Conservation (phyloP, 345 rosid genomes). For the Lenwebbia sp. region DNA sequence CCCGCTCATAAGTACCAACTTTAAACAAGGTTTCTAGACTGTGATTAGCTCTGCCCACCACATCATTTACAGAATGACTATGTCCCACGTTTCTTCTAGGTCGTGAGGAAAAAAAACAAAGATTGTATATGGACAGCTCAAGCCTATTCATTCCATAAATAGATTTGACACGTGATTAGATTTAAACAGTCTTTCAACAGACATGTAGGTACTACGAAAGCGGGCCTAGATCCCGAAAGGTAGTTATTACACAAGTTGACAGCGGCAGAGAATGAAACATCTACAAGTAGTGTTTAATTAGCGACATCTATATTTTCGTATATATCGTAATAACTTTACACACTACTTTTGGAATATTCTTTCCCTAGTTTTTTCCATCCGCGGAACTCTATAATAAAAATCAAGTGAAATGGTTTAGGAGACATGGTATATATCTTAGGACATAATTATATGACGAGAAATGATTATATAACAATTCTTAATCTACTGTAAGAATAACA, state of each 20-base stretch:
- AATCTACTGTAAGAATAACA: too few relatives aligned
- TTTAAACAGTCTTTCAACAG: not conserved
- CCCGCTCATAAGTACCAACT: not conserved
- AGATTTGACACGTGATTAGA: not conserved
- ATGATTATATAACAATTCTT: too few relatives aligned
- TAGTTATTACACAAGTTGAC: not conserved
- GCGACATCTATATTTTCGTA: not conserved
- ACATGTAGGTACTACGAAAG: not conserved
- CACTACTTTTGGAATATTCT: not conserved
- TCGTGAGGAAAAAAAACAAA: not conserved
- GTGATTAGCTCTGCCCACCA: rapidly evolving
- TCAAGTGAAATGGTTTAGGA: not conserved
- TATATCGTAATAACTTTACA: too few relatives aligned
- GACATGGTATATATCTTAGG: not conserved
- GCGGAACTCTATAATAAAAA: not conserved
- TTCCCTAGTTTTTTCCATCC: not conserved
- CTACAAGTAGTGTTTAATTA: not conserved
- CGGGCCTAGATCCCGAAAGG: not conserved
- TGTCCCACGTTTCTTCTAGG: not conserved
- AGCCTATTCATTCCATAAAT: not conserved
- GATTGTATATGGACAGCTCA: rapidly evolving
- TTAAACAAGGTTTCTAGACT: not conserved
- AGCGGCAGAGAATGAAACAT: not conserved
- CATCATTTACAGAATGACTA: not conserved
- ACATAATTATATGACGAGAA: not conserved